Base-by-base conservation (phyloP, 1,139 yeast species). In the Geotrichum phurueaensis region DNA sequence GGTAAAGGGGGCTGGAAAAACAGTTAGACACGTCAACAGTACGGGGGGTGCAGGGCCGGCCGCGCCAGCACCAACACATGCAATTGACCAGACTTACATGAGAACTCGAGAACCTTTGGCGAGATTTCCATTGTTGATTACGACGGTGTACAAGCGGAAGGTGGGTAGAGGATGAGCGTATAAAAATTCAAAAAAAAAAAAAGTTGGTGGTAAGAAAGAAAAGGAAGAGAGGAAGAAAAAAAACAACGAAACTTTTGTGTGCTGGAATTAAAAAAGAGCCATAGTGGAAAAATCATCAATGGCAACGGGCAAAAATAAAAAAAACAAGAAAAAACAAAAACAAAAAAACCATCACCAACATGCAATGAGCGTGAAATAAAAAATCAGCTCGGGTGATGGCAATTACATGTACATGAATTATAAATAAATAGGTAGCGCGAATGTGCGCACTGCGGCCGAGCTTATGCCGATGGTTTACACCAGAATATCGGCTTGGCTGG, bases 21-120 rank as follows among this genome's bases (percentile, higher is more conserved):
- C 12, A 18, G 31, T 27, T 27, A 27, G 27, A 23, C 47, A 43
- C 43, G 52, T 53, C 53, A 54, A 27, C 31, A 27, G 9, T n/a
- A 55, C 51, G 31, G 43, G 49, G 12, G 36, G n/a, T 43, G 47
- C 33, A 33, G 50, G 18, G n/a, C 23, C 7, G n/a, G 13, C 36
- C 53, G 20, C 23, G 27, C 45, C 3, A 27, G 27, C 25, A 12
- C 31, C 31, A 27, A 27, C 31, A 20, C 10, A 25, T 22, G 18
- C 54, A 39, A 56, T 47, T 39, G 47, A 45, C 31, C 5, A 27
- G 31, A 85, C 94, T 73, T 84, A 87, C 95, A 87, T 71, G 83
- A 82, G 75, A 87, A 89, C 76, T 86, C 92, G 71, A 85, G 80
- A 62, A 74, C 75, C 64, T 76, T 77, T 59, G 90, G 89, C 56